Conservation (phyloP, 306 rosid species). For the Cyclanthera cordifolia region DNA sequence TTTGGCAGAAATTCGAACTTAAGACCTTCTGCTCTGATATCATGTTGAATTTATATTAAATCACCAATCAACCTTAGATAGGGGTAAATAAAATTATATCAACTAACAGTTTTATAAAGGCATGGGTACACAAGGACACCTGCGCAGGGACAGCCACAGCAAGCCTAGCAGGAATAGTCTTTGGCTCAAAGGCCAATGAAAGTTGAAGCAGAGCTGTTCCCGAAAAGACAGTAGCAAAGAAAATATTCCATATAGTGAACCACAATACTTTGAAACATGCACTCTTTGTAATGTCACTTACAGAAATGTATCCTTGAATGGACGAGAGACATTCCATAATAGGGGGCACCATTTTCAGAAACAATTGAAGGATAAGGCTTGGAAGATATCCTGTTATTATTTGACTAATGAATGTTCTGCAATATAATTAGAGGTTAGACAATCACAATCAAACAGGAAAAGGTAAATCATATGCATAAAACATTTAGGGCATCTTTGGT, state of each 20-base stretch:
- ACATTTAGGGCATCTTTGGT: too few species aligned
- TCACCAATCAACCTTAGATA: too few species aligned
- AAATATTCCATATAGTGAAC: constrained; percentile 88
- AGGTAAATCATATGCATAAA: not conserved
- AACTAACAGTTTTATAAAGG: too few species aligned
- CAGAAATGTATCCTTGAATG: constrained; percentile 77
- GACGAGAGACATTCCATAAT: constrained; percentile 76
- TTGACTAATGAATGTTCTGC: constrained; percentile 64
- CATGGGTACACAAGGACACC: constrained; percentile 32
- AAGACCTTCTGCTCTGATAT: too few species aligned
- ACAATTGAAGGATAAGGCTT: constrained; percentile 75
- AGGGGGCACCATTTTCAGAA: constrained; percentile 74
- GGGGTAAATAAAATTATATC: too few species aligned
- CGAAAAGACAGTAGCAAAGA: constrained; percentile 85
- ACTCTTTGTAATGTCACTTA: constrained; percentile 67
- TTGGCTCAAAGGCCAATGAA: constrained; percentile 53
- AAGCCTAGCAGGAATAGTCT: constrained; percentile 53
- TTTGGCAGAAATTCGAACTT: too few species aligned
- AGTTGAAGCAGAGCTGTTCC: constrained; percentile 53
- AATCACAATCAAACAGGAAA: not conserved
- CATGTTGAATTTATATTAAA: too few species aligned
- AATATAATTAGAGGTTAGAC: constrained; percentile 17
- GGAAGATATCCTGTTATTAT: constrained; percentile 92
- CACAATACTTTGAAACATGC: constrained; percentile 78
- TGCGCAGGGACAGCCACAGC: constrained; percentile 80